Percentiles rank a stretch among this genome's conserved stretches.
Evolutionary conservation across 257 asterid genomes (phyloP).

Genomic region (Apocynum venetum): DNA sequence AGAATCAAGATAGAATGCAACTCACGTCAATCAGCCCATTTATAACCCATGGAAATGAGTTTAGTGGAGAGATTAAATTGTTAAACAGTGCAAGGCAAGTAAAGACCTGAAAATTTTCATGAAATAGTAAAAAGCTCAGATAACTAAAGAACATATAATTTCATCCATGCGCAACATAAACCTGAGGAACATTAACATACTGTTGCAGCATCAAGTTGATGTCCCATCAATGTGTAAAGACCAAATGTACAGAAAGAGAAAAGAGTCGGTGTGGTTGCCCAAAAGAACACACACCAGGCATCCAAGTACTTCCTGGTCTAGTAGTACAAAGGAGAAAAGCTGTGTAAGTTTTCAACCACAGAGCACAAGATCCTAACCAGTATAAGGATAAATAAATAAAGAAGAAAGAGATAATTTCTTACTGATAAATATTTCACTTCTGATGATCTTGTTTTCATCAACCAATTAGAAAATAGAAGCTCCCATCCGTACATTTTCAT

Average conservation of each 20-base stretch:
- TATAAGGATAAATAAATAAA: constrained; percentile 3
- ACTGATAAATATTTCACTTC: constrained; percentile 81
- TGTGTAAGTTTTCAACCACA: constrained; percentile 21
- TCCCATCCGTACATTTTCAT: constrained; percentile 97
- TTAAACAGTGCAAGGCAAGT: constrained; percentile 94
- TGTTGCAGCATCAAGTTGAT: constrained; percentile 98
- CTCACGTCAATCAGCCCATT: constrained; percentile 96
- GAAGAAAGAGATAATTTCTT: constrained; percentile 22
- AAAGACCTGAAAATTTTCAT: constrained; percentile 68
- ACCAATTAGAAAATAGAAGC: constrained; percentile 68
- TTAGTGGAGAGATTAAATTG: constrained; percentile 87
- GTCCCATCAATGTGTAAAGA: constrained; percentile 79
- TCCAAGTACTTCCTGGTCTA: constrained; percentile 97
- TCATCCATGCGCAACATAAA: neutral
- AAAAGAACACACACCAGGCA: constrained; percentile 98
- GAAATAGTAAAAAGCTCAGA: constrained; percentile 5
- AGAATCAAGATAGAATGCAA: neutral
- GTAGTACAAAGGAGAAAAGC: constrained; percentile 5
- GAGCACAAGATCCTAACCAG: constrained; percentile 6
- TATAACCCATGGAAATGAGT: constrained; percentile 99
- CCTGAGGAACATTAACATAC: constrained; percentile 31
- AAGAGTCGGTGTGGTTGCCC: constrained; percentile 98
- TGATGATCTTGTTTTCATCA: constrained; percentile 75
- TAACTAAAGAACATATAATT: neutral
- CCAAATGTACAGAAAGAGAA: constrained; percentile 94